These are phyloP conservation scores for Apiospora saccharicola DNA, from an alignment of 2,329 filamentous ascomycete species.

Conservation along the genomic window DNA sequence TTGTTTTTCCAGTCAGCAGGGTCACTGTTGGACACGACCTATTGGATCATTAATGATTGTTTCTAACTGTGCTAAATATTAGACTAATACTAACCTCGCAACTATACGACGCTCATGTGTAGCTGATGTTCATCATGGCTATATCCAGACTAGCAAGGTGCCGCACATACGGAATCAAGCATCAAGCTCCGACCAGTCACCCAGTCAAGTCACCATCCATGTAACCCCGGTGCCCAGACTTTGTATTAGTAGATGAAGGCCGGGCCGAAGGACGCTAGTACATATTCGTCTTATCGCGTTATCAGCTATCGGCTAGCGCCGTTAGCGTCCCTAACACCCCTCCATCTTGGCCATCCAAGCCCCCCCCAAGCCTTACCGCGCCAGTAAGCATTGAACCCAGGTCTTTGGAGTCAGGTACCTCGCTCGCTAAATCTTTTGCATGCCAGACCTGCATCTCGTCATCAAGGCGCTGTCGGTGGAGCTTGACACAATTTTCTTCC, in stretches of 20 bases:
- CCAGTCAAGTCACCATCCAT: neutral
- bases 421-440: conserved; percentile 17
- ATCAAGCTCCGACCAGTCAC: neutral
- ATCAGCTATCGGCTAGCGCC: conserved; percentile 1
- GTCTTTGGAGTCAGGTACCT: conserved; percentile 20
- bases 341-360: neutral
- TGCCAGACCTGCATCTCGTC: conserved; percentile 20
- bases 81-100: neutral
- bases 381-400: conserved; percentile 6
- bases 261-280: conserved; percentile 11
- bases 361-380: neutral
- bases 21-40: too few species aligned
- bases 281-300: neutral
- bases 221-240: neutral
- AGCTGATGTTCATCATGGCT: neutral
- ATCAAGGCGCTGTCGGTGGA: conserved; percentile 16
- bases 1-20: too few species aligned
- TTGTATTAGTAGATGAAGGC: neutral
- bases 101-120: neutral
- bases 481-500: conserved; percentile 1
- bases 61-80: too few species aligned
- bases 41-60: too few species aligned
- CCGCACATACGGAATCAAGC: neutral
- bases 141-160: neutral
- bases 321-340: neutral